Conservation (phyloP, 306 rosid genomes). For the Mucuna pruriens region DNA sequence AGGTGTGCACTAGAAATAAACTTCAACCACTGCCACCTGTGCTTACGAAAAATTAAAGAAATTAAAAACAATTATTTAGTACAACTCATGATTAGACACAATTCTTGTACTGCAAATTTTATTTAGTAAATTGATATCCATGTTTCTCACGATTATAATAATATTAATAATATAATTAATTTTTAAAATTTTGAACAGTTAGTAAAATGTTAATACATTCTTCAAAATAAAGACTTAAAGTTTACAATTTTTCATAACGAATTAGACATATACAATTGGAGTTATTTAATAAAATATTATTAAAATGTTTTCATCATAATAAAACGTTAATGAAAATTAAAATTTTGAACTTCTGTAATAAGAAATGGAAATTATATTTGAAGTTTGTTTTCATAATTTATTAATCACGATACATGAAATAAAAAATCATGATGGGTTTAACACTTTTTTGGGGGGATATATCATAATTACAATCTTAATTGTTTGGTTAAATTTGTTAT, state of each 20-base stretch:
- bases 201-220: not conserved
- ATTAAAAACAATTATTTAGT: not conserved
- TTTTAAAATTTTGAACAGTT: not conserved
- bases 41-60: not conserved
- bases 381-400: no score
- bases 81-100: not conserved
- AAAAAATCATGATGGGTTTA: no score
- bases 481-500: no score
- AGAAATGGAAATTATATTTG: not conserved
- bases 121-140: not conserved
- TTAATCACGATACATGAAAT: no score
- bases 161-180: not conserved
- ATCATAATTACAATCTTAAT: no score
- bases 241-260: not conserved
- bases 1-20: not conserved
- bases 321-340: not conserved
- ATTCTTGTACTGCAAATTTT: not conserved
- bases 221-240: not conserved
- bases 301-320: not conserved
- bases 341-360: not conserved
- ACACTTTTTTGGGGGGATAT: no score
- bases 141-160: not conserved
- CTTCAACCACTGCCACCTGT: not conserved
- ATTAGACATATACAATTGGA: not conserved
- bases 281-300: not conserved